Evolutionary conservation across 306 rosid species (phyloP).

Genomic region (Vigna trinervia): DNA sequence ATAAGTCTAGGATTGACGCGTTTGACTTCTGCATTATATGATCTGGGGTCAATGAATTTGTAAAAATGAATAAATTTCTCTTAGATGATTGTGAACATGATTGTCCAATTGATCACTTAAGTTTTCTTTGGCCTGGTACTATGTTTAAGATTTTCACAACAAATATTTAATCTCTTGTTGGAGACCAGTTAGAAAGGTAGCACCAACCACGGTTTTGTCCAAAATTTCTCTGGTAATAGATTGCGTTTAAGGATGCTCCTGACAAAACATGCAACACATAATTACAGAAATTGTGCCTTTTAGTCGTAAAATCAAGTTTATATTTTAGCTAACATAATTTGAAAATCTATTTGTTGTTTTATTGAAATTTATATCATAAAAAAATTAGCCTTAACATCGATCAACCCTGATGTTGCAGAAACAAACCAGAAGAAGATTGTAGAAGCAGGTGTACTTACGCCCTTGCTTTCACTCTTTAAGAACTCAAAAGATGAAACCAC

Average conservation of each 20-base stretch:
- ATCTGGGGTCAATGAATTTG: not conserved
- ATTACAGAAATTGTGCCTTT: too few species aligned
- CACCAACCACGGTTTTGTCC: too few species aligned
- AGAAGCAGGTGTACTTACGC: slow-evolving; percentile 77
- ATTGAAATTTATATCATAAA: slow-evolving; percentile 18
- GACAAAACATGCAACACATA: too few species aligned
- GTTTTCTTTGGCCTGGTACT: too few species aligned
- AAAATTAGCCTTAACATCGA: slow-evolving; percentile 30
- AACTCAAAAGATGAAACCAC: slow-evolving; percentile 74
- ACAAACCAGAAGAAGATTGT: slow-evolving; percentile 86
- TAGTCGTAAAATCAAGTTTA: too few species aligned
- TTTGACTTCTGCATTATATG: not conserved
- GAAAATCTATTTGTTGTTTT: not conserved
- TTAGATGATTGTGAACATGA: too few species aligned
- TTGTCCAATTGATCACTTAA: too few species aligned
- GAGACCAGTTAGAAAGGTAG: too few species aligned
- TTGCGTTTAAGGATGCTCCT: too few species aligned
- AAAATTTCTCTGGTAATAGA: too few species aligned
- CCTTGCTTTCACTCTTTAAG: slow-evolving; percentile 75
- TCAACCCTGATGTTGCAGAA: slow-evolving; percentile 53
- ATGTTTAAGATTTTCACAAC: too few species aligned
- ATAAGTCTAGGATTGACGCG: not conserved
- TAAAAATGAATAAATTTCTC: not conserved
- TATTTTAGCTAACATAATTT: not conserved
- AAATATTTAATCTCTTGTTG: too few species aligned